Base-by-base conservation (phyloP, 768 basidiomycete species). In the Xerocomellus chrysenteron region DNA sequence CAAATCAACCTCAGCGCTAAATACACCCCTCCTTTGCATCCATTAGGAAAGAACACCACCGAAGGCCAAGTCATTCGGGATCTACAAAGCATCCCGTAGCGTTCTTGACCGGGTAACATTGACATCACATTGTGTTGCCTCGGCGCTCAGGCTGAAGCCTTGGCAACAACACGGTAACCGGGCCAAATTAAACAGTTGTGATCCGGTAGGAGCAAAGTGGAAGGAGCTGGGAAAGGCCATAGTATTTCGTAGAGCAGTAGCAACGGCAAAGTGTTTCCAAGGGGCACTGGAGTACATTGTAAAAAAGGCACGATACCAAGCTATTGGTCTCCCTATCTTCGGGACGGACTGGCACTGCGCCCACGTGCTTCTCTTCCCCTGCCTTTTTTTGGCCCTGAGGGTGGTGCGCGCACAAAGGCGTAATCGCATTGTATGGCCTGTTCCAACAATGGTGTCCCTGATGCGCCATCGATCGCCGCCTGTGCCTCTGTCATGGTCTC, bases 401-500 rank as follows among this genome's bases (percentile, higher is more conserved):
- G 90, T 13, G 85, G 82, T 32, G 94, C 92, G 11, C 92, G 82
- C 21, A 94, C 88, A 66, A 98, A 98, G 0, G 90, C 92, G 69
- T 92, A 98, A 67, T 97, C 95, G 65, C 92, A 95, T 61, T 90
- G 85, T 43, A 98, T 79, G 17, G 73, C 76, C 74, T 98, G 93
- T 66, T 97, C 97, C 52, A 99, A 74, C 54, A 98, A 73, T 7
- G 82, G 77, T 5, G 91, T 86, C 3, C 92, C 92, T 24, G 88
- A 85, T 26, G 94, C 94, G 45, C 87, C 88, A 54, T 94, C 90
- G 59, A 99, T 96, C 17, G 97, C 97, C 28, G 86, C 84, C 65
- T 97, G 92, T 1, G 97, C 97, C 58, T 98, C 95, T 12, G 86
- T 80, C 84, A 92, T 89, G 6, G 93, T 95, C 68, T 95, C 94